A percentile compares a stretch with the other conserved stretches of the same genome.
These are phyloP conservation scores for Oryza coarctata DNA, from an alignment of 176 grass and related monocot species.

Conservation along the genomic window DNA sequence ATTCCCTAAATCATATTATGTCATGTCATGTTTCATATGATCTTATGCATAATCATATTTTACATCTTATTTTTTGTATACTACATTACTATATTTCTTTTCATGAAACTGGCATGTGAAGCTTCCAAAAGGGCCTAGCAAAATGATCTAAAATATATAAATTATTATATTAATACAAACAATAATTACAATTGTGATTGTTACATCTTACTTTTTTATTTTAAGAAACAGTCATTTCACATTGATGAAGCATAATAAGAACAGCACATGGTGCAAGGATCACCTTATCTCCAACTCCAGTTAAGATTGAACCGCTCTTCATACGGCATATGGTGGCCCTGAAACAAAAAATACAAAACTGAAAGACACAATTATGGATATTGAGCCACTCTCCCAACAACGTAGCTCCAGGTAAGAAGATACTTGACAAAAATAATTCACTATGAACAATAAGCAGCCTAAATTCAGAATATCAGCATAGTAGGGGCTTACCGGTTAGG, in stretches of 20 bases:
- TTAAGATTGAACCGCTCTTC: slow-evolving; percentile 77
- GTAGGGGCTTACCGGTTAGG: slow-evolving; percentile 42
- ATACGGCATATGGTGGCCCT: slow-evolving; percentile 78
- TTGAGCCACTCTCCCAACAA: background rate
- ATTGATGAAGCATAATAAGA: slow-evolving; percentile 24
- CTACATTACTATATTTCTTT: background rate
- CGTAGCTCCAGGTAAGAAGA: background rate
- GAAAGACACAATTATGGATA: background rate
- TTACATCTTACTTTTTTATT: background rate
- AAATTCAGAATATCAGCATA: background rate
- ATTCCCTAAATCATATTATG: background rate
- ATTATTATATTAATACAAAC: background rate
- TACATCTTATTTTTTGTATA: background rate
- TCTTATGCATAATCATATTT: background rate
- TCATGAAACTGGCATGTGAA: background rate
- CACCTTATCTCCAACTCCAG: slow-evolving; percentile 87
- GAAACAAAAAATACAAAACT: slow-evolving; percentile 28
- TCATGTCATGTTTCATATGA: background rate
- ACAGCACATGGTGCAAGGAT: slow-evolving; percentile 7
- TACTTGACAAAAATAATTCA: background rate
- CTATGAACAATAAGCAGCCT: slow-evolving; percentile 7
- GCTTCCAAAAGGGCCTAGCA: background rate
- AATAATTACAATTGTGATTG: background rate
- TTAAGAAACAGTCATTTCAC: background rate
- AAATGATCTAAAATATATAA: background rate